Percentiles rank a stretch among this genome's conserved stretches.
Conservation (phyloP, 495 filamentous ascomycete species). For the Apodospora peruviana region DNA sequence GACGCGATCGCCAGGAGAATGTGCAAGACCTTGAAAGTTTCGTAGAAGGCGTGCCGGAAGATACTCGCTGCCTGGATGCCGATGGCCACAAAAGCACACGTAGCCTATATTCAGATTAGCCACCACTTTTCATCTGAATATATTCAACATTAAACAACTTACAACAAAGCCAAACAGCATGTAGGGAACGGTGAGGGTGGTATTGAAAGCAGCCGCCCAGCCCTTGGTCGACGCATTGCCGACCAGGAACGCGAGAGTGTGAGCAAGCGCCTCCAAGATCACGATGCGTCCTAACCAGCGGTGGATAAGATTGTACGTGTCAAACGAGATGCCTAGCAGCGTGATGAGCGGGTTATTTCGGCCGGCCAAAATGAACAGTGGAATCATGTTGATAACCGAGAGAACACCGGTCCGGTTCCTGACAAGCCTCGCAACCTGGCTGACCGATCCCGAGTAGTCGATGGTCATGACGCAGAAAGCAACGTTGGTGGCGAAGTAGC, state of each 20-base stretch:
- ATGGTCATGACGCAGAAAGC: slow-evolving; percentile 75
- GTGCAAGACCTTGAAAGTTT: slow-evolving; percentile 76
- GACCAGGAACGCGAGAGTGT: slow-evolving; percentile 47
- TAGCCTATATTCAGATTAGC: slow-evolving; percentile 37
- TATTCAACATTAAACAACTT: slow-evolving; percentile 25
- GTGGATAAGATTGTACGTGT: slow-evolving; percentile 76
- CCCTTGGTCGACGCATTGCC: slow-evolving; percentile 27
- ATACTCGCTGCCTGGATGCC: slow-evolving; percentile 66
- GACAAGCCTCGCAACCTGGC: slow-evolving; percentile 33
- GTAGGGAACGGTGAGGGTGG: slow-evolving; percentile 30
- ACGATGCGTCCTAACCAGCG: slow-evolving; percentile 76
- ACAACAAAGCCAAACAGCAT: slow-evolving; percentile 52
- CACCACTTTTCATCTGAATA: background rate
- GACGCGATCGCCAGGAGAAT: slow-evolving; percentile 60
- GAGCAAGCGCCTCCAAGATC: slow-evolving; percentile 56
- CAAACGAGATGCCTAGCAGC: slow-evolving; percentile 62
- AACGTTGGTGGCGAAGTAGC: slow-evolving; percentile 71
- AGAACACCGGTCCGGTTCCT: slow-evolving; percentile 75
- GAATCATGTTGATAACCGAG: slow-evolving; percentile 72
- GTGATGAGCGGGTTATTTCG: slow-evolving; percentile 57
- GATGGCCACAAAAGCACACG: slow-evolving; percentile 57
- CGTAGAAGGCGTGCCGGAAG: slow-evolving; percentile 84
- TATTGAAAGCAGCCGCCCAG: slow-evolving; percentile 38
- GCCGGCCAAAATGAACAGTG: slow-evolving; percentile 52
- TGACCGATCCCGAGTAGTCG: slow-evolving; percentile 49